These are phyloP conservation scores for Phytophthora constricta DNA, from an alignment of 352 stramenopile genomes.

Conservation along the genomic window DNA sequence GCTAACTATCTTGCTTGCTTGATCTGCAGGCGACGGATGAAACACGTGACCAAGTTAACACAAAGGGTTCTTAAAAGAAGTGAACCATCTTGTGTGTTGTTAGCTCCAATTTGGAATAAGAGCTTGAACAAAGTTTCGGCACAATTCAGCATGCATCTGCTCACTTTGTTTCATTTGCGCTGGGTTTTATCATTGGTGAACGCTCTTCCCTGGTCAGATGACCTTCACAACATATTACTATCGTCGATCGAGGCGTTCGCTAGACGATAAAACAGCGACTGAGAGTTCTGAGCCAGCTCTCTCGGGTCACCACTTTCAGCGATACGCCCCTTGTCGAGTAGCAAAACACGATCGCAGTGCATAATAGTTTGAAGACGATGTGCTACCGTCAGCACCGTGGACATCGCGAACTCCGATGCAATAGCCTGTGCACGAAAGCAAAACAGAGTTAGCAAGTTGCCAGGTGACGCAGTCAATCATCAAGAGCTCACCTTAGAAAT, in stretches of 20 bases:
- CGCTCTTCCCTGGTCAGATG: no score
- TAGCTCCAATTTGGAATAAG: no score
- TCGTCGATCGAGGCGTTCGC: slow-evolving; percentile 23
- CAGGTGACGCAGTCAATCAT: not conserved
- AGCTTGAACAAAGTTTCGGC: no score
- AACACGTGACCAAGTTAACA: no score
- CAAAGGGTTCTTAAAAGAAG: no score
- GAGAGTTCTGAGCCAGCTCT: slow-evolving; percentile 38
- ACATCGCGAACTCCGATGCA: slow-evolving; percentile 90
- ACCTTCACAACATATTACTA: slow-evolving; percentile 14
- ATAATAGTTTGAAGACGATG: slow-evolving; percentile 97
- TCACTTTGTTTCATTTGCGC: no score
- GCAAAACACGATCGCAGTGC: slow-evolving; percentile 89
- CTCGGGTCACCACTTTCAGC: slow-evolving; percentile 58
- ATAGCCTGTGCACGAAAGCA: slow-evolving; percentile 72
- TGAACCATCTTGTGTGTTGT: no score
- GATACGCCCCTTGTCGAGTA: slow-evolving; percentile 66
- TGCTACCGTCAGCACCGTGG: slow-evolving; percentile 97
- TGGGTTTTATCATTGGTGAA: no score
- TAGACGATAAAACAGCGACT: slow-evolving; percentile 56
- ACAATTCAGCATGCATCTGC: no score
- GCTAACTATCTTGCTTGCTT: no score
- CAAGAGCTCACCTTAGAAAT: slow-evolving; percentile 63
- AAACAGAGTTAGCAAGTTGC: not conserved
- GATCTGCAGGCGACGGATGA: no score